These are phyloP conservation scores for Forsythia suspensa DNA, from an alignment of 257 asterid genomes.

Conservation along the genomic window DNA sequence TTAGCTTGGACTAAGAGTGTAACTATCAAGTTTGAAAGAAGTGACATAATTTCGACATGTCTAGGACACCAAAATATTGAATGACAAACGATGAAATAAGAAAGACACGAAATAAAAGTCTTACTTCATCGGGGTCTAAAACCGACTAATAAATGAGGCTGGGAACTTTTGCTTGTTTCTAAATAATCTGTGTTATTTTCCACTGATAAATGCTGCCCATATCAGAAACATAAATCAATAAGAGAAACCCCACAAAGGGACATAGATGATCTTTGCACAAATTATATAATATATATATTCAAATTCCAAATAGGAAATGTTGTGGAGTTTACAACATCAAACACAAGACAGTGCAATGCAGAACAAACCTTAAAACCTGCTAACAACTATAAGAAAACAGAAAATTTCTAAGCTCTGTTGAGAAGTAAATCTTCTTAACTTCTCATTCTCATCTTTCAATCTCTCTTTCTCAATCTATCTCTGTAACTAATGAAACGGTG, in stretches of 20 bases:
- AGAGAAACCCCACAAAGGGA: not conserved
- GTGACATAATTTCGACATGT: too few relatives aligned
- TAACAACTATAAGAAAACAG: not conserved
- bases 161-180: not conserved
- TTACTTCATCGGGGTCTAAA: not conserved
- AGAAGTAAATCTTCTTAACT: conserved; percentile 39
- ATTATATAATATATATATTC: conserved; percentile 20
- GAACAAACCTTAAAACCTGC: not conserved
- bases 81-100: not conserved
- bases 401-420: conserved; percentile 26
- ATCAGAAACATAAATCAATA: not conserved
- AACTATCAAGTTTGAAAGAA: too few relatives aligned
- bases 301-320: conserved; percentile 39
- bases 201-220: not conserved
- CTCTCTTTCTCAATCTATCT: conserved; percentile 27
- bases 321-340: conserved; percentile 67
- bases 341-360: conserved; percentile 23
- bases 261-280: conserved; percentile 26
- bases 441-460: conserved; percentile 39
- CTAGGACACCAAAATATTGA: not conserved
- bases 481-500: conserved; percentile 51
- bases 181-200: too few relatives aligned
- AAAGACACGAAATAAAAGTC: not conserved
- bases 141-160: not conserved
- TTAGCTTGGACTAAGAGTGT: too few relatives aligned